A percentile compares a stretch with the other conserved stretches of the same genome.
phyloP scores from a whole-genome alignment of 1,284 basidiomycete species.

The Ustilago trichophora region DNA sequence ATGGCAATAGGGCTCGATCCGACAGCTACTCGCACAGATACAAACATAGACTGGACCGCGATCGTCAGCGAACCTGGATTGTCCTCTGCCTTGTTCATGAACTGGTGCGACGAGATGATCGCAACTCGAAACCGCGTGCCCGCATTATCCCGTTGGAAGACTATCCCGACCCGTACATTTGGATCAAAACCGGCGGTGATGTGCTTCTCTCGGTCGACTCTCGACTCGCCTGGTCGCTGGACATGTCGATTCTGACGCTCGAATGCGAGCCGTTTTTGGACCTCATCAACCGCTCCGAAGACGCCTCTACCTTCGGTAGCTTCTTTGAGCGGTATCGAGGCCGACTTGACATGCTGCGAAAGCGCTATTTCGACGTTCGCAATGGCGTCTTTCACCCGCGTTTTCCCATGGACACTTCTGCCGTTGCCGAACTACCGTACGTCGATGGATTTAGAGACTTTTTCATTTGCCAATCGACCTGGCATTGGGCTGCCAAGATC shows the following conservation, averaged over 20 bases:
- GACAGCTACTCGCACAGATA: conserved; percentile 17
- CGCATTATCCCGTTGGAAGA: conserved; percentile 36
- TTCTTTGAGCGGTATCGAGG: conserved; percentile 37
- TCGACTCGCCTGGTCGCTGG: conserved; percentile 40
- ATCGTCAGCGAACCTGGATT: conserved; percentile 49
- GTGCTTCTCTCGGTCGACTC: conserved; percentile 35
- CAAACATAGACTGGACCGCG: conserved; percentile 22
- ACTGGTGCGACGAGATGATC: conserved; percentile 31
- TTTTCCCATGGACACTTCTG: conserved; percentile 44
- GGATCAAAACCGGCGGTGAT: conserved; percentile 39
- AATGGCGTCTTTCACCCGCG: conserved; percentile 27
- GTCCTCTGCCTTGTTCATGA: conserved; percentile 45
- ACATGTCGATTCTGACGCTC: conserved; percentile 18
- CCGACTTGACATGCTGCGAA: conserved; percentile 22
- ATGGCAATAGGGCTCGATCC: conserved; percentile 3
- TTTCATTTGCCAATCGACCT: conserved; percentile 40
- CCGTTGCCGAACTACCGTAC: conserved; percentile 38
- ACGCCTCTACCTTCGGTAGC: conserved; percentile 28
- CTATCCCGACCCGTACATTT: conserved; percentile 33
- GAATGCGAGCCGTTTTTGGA: conserved; percentile 38
- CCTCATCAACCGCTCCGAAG: conserved; percentile 20
- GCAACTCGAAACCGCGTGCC: conserved; percentile 15
- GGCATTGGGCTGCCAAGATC: conserved; percentile 42
- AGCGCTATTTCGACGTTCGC: conserved; percentile 29
- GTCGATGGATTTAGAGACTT: conserved; percentile 39